Base-by-base conservation (phyloP, 2,329 filamentous ascomycete genomes). In the Trichophyton mentagrophytes region DNA sequence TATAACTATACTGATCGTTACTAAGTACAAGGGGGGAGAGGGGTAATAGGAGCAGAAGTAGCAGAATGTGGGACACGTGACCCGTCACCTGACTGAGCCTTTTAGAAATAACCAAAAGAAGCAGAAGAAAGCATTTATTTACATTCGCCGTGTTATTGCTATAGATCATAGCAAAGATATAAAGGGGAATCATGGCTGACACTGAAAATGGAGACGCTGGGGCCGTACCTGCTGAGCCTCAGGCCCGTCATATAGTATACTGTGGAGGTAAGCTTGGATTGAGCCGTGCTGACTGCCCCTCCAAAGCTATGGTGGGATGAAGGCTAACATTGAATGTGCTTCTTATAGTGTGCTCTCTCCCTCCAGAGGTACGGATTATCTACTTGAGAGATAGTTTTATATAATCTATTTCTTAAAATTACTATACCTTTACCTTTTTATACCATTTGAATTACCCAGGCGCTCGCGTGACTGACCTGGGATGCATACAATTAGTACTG, bases 401-500 rank as follows among this genome's bases (percentile, higher is more conserved):
- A 13, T 11, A 53, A 25, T 6, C 22, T 3, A 17, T 13, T n/a
- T 42, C 15, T 11, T 25, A 17, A 36, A 13, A 51, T 25, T 13
- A 22, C 51, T 55, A 36, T 55, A 33, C 33, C 15, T 36, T 9
- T n/a, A 1, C 15, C 30, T 4, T n/a, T 55, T 20, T 25, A 59
- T 15, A 51, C 27, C 59, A 53, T 44, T 17, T 55, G 11, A 58
- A 53, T 13, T 27, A 30, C 42, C 17, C 33, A 53, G 30, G 51
- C 15, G 13, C 40, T 58, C 56, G 56, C 33, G 36, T 38, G 58
- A 42, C 42, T 27, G 17, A 53, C 33, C 4, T 15, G 51, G 60
- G 49, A 62, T 9, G 1, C 47, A 40, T 42, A 27, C 22, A 22
- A 75, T 67, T 77, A 97, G 93, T 99, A 96, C 78, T 99, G 93